These are phyloP conservation scores for Mycena metata DNA, from an alignment of 768 basidiomycete species.

Conservation along the genomic window DNA sequence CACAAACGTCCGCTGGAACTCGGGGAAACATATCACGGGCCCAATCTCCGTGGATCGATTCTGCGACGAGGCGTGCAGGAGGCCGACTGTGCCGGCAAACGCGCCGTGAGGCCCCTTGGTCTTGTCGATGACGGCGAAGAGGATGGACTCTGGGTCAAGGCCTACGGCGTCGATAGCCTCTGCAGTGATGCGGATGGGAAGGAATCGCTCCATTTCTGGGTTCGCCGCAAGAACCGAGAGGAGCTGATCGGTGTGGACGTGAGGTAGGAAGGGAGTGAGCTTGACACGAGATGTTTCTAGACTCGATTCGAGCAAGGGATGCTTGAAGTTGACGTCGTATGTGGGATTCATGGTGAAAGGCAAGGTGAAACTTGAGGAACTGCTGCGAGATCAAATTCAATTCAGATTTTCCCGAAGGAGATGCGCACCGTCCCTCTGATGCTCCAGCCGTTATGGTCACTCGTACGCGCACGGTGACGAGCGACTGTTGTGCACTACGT, in stretches of 20 bases:
- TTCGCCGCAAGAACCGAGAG: conserved; percentile 40
- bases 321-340: conserved; percentile 49
- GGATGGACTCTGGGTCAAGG: conserved; percentile 37
- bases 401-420: too few species aligned
- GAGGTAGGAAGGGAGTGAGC: conserved; percentile 56
- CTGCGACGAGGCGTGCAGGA: conserved; percentile 46
- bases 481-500: too few species aligned
- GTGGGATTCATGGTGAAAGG: too few species aligned
- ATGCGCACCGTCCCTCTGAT: too few species aligned
- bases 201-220: conserved; percentile 47
- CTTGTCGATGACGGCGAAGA: conserved; percentile 54
- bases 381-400: too few species aligned
- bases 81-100: conserved; percentile 58
- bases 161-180: conserved; percentile 38
- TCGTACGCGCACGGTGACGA: too few species aligned
- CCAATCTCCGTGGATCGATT: conserved; percentile 56
- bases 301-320: conserved; percentile 46
- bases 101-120: conserved; percentile 38
- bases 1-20: conserved; percentile 58
- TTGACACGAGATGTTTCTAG: conserved; percentile 55
- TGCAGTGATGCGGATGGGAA: conserved; percentile 45
- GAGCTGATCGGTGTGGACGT: conserved; percentile 49
- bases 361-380: too few species aligned
- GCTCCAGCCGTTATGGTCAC: too few species aligned
- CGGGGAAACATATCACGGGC: conserved; percentile 53